Base-by-base conservation (phyloP, 768 basidiomycete species). In the Leccinum aurantiacum region DNA sequence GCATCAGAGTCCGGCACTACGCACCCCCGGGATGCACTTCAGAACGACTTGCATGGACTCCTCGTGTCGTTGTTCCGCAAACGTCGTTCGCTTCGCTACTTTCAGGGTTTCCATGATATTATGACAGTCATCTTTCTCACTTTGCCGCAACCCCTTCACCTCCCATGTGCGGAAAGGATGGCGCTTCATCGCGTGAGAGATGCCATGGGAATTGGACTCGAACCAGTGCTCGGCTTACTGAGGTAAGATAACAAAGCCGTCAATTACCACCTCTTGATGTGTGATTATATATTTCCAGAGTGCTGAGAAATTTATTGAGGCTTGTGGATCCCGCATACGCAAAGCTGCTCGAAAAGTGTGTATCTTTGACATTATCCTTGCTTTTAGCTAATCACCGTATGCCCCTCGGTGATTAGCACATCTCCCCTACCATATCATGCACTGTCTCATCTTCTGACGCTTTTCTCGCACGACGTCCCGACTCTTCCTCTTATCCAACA, bases 101-200 rank as follows among this genome's bases (percentile, higher is more conserved):
- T 95, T 65, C 71, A 95, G 87, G 95, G 95, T 49, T 96, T 91
- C 74, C 95, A 97, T 69, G 95, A 97, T 68, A 93, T 98, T 47
- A 80, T 93, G 22, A 90, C 92, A 1, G 93, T 97, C 13, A 61
- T 97, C 4, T 87, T 86, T 65, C 79, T 94, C 33, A 92, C 90
- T 0, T 76, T 93, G 6, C 89, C 89, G 3, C 72, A 71, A 25
- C 82, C 85, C 48, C 65, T 84, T 24, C 88, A 83, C 48, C 71
- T 87, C 0, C 71, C 74, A 3, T 86, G 83, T 52, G 93, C 69
- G 27, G 71, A 73, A 53, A 73, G 71, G 60, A 69, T 73, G 62
- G 73, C 73, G 0, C 65, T 73, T 37, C 67, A 74, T 58, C 65
- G 71, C 19, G 78, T 95, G 6, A 79, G 95, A 57, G 95, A 98